Base-by-base conservation (phyloP, 352 stramenopile genomes). In the Pythium myriotylum region DNA sequence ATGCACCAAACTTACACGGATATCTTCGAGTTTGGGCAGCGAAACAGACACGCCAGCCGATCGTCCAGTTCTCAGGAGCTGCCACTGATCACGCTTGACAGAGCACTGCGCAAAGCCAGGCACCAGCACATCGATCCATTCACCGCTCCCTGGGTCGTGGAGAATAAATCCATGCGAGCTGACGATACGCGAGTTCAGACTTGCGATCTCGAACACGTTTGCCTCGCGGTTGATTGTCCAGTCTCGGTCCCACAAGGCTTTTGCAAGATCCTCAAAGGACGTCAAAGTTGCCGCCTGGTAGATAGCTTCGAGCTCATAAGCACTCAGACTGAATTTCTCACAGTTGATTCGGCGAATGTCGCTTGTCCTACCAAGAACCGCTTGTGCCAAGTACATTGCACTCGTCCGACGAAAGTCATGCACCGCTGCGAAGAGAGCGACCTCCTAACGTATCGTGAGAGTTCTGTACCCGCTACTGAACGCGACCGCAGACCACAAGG, bases 111-210 rank as follows among this genome's bases (percentile, higher is more conserved):
- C 55, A 29, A 55, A 62, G 1, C 55, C 55, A 9, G 55, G 55
- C 12, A 62, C 55, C n/a, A 55, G 55, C 8, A 62, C 55, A 22
- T 62, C 55, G 3, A 62, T 39, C 55, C 55, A 62, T 0, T 35
- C 35, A 12, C 45, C 43, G 17, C 42, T 3, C 23, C 45, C 33
- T 1, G 32, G 16, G 47, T 55, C 55, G 1, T 48, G 33, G 4
- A 62, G 41, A 3, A 35, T 2, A 20, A 50, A 62, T 1, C 55
- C 45, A 26, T 22, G 32, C 14, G 17, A 3, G 2, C 1, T 12
- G 13, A 48, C 32, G 29, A 62, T 55, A 8, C 2, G 12, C 19
- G 40, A 12, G 16, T 55, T 27, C 1, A 55, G 33, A 2, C 33
- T 35, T 14, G 42, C 32, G 3, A 26, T 20, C 24, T 54, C 43